Evolutionary conservation across 2,329 filamentous ascomycete species (phyloP).

Genomic region (Magnaporthales sp.): DNA sequence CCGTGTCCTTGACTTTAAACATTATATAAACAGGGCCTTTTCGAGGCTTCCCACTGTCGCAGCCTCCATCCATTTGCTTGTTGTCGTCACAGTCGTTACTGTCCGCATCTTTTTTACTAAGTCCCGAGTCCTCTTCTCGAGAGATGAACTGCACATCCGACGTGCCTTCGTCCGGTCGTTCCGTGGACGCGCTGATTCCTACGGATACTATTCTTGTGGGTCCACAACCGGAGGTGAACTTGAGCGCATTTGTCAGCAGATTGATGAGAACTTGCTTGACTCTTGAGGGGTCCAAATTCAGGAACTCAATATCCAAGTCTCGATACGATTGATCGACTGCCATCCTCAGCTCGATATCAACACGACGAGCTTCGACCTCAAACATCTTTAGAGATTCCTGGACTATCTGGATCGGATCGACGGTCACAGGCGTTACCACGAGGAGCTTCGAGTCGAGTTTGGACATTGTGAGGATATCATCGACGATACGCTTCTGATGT

Average conservation of each 20-base stretch:
- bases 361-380: slow-evolving; percentile 62
- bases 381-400: slow-evolving; percentile 68
- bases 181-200: slow-evolving; percentile 33
- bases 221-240: slow-evolving; percentile 60
- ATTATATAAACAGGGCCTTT: slow-evolving; percentile 53
- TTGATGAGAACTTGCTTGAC: slow-evolving; percentile 76
- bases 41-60: slow-evolving; percentile 7
- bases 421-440: slow-evolving; percentile 60
- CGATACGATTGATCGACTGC: slow-evolving; percentile 53
- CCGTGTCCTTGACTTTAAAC: slow-evolving; percentile 70
- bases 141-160: slow-evolving; percentile 54
- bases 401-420: slow-evolving; percentile 58
- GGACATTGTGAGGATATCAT: slow-evolving; percentile 64
- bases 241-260: slow-evolving; percentile 71
- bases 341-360: slow-evolving; percentile 59
- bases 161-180: slow-evolving; percentile 27
- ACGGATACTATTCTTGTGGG: slow-evolving; percentile 46
- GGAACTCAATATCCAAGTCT: slow-evolving; percentile 51
- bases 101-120: not conserved
- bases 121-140: slow-evolving; percentile 18
- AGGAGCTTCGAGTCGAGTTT: slow-evolving; percentile 71
- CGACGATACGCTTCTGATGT: slow-evolving; percentile 73
- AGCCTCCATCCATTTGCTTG: not conserved
- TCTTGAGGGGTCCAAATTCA: slow-evolving; percentile 62
- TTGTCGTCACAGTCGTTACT: not conserved